Evolutionary conservation across 2,329 filamentous ascomycete genomes (phyloP), one percentile per base, ranked within the genome.

Genomic region (Calonectria pseudoturangicola): DNA sequence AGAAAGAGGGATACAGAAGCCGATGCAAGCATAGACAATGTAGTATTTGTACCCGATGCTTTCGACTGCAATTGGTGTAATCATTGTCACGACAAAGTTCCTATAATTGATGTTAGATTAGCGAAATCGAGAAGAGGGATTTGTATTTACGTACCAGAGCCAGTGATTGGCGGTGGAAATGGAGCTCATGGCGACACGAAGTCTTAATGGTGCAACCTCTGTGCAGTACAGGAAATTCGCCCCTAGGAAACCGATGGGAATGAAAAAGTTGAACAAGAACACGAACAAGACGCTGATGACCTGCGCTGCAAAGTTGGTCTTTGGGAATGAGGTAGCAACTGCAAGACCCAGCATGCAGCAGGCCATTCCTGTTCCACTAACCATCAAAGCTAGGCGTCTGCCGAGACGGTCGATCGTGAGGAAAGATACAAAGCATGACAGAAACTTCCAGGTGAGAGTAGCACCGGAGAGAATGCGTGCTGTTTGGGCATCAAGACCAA

Each of bases 1-100:
- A n/a, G 56, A 28, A 16, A 62, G 25, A 41, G 56, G 56, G 15
- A 62, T 62, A 15, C 56, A 62, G 21, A 62, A 62, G n/a, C 56
- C 56, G 18, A 62, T 45, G n/a, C 56, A 62, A 13, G 56, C 10
- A n/a, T 62, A 62, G 4, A 62, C 56, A 33, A 62, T 62, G 25
- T 62, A 62, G 16, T 62, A 62, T 13, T 45, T 62, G 21, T 43
- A 62, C 9, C 56, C 56, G 4, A 62, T 62, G 39, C 56, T 62
- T 30, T 45, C 0, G 7, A 62, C 10, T 9, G 56, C 56, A 30
- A 62, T 62, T 12, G 56, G 56, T 8, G 56, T 62, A 2, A 62
- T 62, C 56, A 62, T 62, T 4, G 56, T 62, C 6, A 62, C 56
- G 13, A 62, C 56, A 15, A 62, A 62, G 6, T 62, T 62, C 56